These are phyloP conservation scores for Geotrichum carabidarum DNA, from an alignment of 1,139 yeast species.

Conservation along the genomic window DNA sequence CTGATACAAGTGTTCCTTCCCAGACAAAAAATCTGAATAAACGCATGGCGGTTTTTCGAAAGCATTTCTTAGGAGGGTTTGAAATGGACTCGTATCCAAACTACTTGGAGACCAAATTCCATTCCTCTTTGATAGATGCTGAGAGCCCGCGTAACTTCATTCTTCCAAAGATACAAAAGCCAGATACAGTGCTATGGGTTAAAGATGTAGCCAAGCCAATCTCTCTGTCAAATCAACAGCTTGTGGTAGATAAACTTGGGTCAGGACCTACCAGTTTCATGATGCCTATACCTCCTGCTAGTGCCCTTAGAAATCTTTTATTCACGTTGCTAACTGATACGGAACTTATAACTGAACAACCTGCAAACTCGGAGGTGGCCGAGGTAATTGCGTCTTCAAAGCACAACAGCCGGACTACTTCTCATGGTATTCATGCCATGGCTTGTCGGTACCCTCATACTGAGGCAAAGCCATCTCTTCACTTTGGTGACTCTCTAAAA, in stretches of 20 bases:
- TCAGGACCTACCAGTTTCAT: background rate
- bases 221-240: conserved; percentile 4
- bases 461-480: conserved; percentile 15
- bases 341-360: background rate
- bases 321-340: conserved; percentile 5
- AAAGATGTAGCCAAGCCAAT: conserved; percentile 10
- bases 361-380: background rate
- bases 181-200: conserved; percentile 19
- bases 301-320: background rate
- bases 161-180: conserved; percentile 12
- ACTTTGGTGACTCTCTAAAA: conserved; percentile 22
- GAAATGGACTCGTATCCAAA: conserved; percentile 24
- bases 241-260: conserved; percentile 7
- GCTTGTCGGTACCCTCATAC: conserved; percentile 25
- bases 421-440: conserved; percentile 24
- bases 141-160: conserved; percentile 8
- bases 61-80: conserved; percentile 42
- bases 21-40: conserved; percentile 46
- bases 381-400: background rate
- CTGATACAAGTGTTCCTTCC: conserved; percentile 50
- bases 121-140: conserved; percentile 13
- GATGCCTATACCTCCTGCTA: background rate
- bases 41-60: conserved; percentile 56
- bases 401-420: conserved; percentile 11
- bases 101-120: conserved; percentile 14